Evolutionary conservation across 345 rosid genomes (phyloP), one percentile per base, ranked within the genome.

Genomic region (Boechera divaricarpa): DNA sequence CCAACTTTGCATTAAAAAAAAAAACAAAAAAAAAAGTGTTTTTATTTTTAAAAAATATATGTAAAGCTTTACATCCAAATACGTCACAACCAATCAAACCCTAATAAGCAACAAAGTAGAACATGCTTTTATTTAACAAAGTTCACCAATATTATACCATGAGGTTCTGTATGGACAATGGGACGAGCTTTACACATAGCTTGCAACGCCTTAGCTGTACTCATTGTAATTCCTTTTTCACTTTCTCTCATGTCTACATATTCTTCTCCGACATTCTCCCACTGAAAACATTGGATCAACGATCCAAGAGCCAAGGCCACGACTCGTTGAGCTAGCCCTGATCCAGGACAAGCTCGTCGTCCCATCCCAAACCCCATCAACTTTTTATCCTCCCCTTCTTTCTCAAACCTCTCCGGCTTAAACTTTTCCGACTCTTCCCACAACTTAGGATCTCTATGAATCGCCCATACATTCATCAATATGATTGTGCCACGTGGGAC

Each of bases 241-340:
- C 69, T 70, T 70, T 82, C 84, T 1, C 16, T 63, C 87, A 83
- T 78, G 69, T 87, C 83, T 24, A 74, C 41, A 31, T 61, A 26
- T 2, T 52, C 59, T 2, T 54, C 54, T 87, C 80, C 64, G 0
- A 28, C 36, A 44, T 71, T 64, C 12, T 64, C 47, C 77, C 57
- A 74, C 12, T 74, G 64, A 28, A 85, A 85, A 63, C 88, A 74
- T 6, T 87, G 88, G 28, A 85, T 72, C 67, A 87, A 15, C 0
- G 82, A 69, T 3, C 86, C 85, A 72, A 87, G 57, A 16, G 83
- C 66, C 42, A 77, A 63, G 6, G 79, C 71, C 16, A 87, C 63
- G 2, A 83, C 69, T 3, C 85, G 72, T 6, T 80, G 82, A 18
- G 83, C 87, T 15, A 87, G 44, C 33, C 61, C 73, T 5, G 80